Percentiles rank a stretch among this genome's conserved stretches.
Conservation (phyloP, 345 rosid species). For the Ricinus communis region DNA sequence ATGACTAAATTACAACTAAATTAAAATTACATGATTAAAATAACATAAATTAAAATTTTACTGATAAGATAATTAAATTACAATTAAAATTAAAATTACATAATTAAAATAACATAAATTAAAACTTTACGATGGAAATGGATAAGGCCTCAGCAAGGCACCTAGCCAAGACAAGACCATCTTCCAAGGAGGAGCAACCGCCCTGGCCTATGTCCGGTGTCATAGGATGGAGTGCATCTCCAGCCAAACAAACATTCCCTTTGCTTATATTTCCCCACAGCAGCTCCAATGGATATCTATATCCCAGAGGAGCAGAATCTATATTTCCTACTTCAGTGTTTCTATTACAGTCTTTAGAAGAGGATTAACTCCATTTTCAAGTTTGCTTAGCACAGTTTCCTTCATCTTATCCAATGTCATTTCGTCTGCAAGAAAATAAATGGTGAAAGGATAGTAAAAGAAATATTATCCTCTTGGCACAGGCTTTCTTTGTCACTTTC, state of each 20-base stretch:
- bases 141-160: conserved; percentile 52
- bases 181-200: conserved; percentile 68
- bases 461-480: too few relatives aligned
- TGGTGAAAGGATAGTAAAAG: too few relatives aligned
- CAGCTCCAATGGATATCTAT: conserved; percentile 59
- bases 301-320: conserved; percentile 30
- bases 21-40: too few relatives aligned
- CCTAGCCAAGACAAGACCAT: conserved; percentile 59
- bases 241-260: conserved; percentile 61
- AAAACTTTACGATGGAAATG: too few relatives aligned
- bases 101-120: too few relatives aligned
- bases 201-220: conserved; percentile 75
- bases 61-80: too few relatives aligned
- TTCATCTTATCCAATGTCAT: conserved; percentile 35
- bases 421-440: background rate
- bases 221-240: conserved; percentile 78
- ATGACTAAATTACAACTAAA: too few relatives aligned
- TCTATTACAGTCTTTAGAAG: conserved; percentile 38
- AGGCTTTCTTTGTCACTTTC: too few relatives aligned
- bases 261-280: conserved; percentile 55
- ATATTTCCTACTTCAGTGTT: conserved; percentile 39
- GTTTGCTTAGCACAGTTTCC: conserved; percentile 44
- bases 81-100: too few relatives aligned
- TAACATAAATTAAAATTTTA: too few relatives aligned
- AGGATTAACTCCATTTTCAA: conserved; percentile 32